Conservation (phyloP, 2,329 filamentous ascomycete genomes). For the Chaetothyriales sp. region DNA sequence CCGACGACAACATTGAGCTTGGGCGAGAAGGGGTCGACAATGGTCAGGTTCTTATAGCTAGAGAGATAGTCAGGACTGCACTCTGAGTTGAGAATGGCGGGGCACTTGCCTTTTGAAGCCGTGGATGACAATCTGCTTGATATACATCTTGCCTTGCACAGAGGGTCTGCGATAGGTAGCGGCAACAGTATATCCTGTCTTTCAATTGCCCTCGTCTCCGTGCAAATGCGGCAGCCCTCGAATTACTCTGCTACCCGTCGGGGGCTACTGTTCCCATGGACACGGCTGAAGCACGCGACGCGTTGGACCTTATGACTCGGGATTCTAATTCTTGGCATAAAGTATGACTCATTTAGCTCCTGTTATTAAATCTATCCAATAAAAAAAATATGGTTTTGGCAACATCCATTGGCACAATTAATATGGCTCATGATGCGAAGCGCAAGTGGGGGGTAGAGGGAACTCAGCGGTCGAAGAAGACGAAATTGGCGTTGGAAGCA, state of each 20-base stretch:
- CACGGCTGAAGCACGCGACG: not conserved
- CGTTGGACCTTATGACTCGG: not conserved
- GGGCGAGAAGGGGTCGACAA: conserved; percentile 94
- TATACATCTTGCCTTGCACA: conserved; percentile 56
- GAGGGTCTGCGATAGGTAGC: not conserved
- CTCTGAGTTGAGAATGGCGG: not conserved
- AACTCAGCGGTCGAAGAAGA: not conserved
- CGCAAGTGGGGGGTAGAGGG: not conserved
- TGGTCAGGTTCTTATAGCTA: conserved; percentile 98
- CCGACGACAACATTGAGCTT: conserved; percentile 98
- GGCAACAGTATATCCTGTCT: not conserved
- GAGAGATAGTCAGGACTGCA: conserved; percentile 9
- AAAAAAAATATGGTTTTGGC: not conserved
- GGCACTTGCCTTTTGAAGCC: conserved; percentile 83
- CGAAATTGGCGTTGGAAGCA: conserved; percentile 4
- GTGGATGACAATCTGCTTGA: conserved; percentile 99
- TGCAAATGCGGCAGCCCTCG: not conserved
- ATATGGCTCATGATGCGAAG: not conserved
- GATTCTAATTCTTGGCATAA: not conserved
- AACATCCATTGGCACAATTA: not conserved
- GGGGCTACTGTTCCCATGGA: not conserved
- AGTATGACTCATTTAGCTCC: not conserved
- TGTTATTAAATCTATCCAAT: not conserved
- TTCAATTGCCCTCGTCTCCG: not conserved
- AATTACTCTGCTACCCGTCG: not conserved